Percentiles rank a stretch among this genome's conserved stretches.
Conservation (phyloP, 1,284 basidiomycete genomes). For the Bjerkandera adusta region DNA sequence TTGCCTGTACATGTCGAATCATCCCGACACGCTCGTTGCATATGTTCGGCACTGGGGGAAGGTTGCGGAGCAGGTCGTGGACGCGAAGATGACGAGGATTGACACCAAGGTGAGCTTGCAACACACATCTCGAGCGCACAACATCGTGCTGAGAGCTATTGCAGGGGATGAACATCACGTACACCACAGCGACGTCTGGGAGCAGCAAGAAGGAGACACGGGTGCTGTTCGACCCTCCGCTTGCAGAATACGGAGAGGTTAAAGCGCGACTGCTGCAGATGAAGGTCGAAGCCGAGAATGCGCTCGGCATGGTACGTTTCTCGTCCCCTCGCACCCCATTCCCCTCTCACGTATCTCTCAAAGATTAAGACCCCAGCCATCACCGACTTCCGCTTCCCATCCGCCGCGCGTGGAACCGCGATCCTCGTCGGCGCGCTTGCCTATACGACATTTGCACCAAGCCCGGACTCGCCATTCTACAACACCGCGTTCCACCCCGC, state of each 20-base stretch:
- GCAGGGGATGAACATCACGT: constrained; percentile 69
- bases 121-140: background rate
- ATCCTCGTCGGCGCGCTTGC: constrained; percentile 32
- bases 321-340: background rate
- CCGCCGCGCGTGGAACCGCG: constrained; percentile 18
- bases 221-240: constrained; percentile 65
- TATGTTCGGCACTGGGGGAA: constrained; percentile 76
- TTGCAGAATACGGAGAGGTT: constrained; percentile 73
- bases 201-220: constrained; percentile 45
- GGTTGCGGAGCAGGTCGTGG: constrained; percentile 48
- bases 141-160: background rate
- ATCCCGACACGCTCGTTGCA: constrained; percentile 77
- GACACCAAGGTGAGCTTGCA: constrained; percentile 51
- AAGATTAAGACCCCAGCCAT: constrained; percentile 66
- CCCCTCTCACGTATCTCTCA: background rate
- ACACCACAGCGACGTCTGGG: constrained; percentile 50
- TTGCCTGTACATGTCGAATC: constrained; percentile 79
- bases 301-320: constrained; percentile 65
- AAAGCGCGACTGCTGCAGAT: constrained; percentile 74
- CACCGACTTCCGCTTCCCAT: constrained; percentile 49
- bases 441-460: constrained; percentile 41
- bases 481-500: constrained; percentile 18
- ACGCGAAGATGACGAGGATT: constrained; percentile 65
- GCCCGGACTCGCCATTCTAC: constrained; percentile 17
- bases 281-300: constrained; percentile 72